Evolutionary conservation across 225 moss, liverwort and hornwort species (phyloP).

Genomic region (Polytrichum formosum): DNA sequence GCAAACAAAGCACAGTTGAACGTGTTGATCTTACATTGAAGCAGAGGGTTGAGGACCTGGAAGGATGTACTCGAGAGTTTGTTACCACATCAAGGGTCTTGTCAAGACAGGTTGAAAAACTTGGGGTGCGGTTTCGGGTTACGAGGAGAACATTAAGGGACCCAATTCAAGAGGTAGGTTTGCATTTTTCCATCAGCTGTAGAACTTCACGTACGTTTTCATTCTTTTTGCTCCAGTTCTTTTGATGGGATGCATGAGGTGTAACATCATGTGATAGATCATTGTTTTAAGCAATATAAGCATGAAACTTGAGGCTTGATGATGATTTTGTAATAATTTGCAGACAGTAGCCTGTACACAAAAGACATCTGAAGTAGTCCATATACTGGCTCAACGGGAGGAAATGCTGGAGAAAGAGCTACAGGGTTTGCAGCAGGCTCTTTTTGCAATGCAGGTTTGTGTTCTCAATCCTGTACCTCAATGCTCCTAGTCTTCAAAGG

Average conservation of each 20-base stretch:
- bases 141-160: constrained; percentile 67
- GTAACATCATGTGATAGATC: neutral
- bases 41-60: constrained; percentile 71
- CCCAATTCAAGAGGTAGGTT: constrained; percentile 71
- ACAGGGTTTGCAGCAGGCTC: constrained; percentile 54
- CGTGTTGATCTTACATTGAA: constrained; percentile 46
- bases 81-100: constrained; percentile 46
- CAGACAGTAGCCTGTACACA: constrained; percentile 64
- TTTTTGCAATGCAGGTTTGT: constrained; percentile 85
- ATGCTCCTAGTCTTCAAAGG: neutral
- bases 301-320: neutral
- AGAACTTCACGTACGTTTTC: too few relatives aligned
- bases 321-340: neutral
- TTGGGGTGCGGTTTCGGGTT: constrained; percentile 83
- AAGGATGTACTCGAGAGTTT: constrained; percentile 63
- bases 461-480: neutral
- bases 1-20: constrained; percentile 32
- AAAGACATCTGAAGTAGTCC: constrained; percentile 70
- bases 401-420: constrained; percentile 78
- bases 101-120: constrained; percentile 87
- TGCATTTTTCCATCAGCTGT: constrained; percentile 2
- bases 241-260: neutral
- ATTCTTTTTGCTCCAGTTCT: too few relatives aligned
- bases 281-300: neutral
- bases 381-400: constrained; percentile 60